Base-by-base conservation (phyloP, 148 eudicot genomes). In the Rhododendron molle region DNA sequence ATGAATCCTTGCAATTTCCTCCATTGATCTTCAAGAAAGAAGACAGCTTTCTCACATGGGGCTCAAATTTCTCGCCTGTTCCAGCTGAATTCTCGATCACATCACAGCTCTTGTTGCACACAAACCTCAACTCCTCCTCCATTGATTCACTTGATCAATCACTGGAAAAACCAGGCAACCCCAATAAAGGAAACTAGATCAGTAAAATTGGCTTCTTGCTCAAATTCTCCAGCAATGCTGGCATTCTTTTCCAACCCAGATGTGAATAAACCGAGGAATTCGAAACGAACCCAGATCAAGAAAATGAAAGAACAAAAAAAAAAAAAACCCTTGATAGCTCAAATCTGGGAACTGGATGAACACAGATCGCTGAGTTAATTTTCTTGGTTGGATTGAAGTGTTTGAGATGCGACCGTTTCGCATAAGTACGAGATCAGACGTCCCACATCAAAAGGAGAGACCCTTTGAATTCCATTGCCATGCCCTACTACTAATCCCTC, bases 51-150 rank as follows among this genome's bases (percentile, higher is more conserved):
- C 88, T 83, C 86, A 77, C 85, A 32, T 69, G 85, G 34, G 82
- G 44, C 83, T 86, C 90, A 67, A 86, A 21, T 54, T 89, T 89
- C n/a, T 91, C 88, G 44, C 80, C 91, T 54, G 90, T 79, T 88
- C 80, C 92, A 87, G 88, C 87, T 72, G 92, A 86, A 86, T 91
- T 90, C n/a, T 92, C 90, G 36, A 90, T 87, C 1, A 89, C 91
- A 89, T 96, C 98, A 86, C 96, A 93, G 93, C 98, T 94, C 93
- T 92, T 94, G 86, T 93, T 93, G 88, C 98, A 96, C 6, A 92
- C 91, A 86, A 88, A 91, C 85, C 87, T 93, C 76, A 85, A 86
- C 47, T 89, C 88, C 38, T 88, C 89, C 56, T 90, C 95, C 92
- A 91, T 92, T 71, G 76, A 44, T 43, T 44, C n/a, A 67, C 50